Percentiles rank a stretch among this genome's conserved stretches.
Evolutionary conservation across 1,284 basidiomycete species (phyloP).

Genomic region (Ceratobasidium papillatum): DNA sequence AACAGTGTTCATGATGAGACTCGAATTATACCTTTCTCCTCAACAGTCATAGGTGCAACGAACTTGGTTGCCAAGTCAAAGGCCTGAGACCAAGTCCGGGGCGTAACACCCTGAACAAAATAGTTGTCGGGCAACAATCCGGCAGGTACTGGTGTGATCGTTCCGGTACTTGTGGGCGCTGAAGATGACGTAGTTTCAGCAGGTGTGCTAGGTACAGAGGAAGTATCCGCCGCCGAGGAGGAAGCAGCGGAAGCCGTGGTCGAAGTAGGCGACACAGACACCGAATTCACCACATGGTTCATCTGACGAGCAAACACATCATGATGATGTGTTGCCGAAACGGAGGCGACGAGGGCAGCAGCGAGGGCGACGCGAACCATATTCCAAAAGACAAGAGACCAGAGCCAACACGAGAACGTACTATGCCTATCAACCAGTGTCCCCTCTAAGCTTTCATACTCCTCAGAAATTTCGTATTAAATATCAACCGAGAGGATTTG

Average conservation of each 20-base stretch:
- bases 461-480: background rate
- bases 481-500: background rate
- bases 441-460: slow-evolving; percentile 19
- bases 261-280: background rate
- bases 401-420: background rate
- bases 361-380: slow-evolving; percentile 38
- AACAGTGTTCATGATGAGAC: background rate
- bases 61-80: slow-evolving; percentile 31
- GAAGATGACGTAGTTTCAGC: background rate
- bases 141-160: slow-evolving; percentile 15
- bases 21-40: slow-evolving; percentile 20
- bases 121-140: slow-evolving; percentile 28
- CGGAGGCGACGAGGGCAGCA: slow-evolving; percentile 28
- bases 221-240: background rate
- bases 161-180: background rate
- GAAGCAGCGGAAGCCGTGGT: background rate
- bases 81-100: slow-evolving; percentile 30
- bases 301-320: slow-evolving; percentile 16
- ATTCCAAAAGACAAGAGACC: background rate
- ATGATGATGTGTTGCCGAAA: slow-evolving; percentile 5
- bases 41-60: slow-evolving; percentile 25
- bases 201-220: background rate
- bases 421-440: background rate
- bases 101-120: slow-evolving; percentile 23
- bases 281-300: slow-evolving; percentile 18